Percentiles rank a stretch among this genome's conserved stretches.
These are phyloP conservation scores for Chlamydomonas eustigma DNA, from an alignment of 139 green algal species.

Conservation along the genomic window DNA sequence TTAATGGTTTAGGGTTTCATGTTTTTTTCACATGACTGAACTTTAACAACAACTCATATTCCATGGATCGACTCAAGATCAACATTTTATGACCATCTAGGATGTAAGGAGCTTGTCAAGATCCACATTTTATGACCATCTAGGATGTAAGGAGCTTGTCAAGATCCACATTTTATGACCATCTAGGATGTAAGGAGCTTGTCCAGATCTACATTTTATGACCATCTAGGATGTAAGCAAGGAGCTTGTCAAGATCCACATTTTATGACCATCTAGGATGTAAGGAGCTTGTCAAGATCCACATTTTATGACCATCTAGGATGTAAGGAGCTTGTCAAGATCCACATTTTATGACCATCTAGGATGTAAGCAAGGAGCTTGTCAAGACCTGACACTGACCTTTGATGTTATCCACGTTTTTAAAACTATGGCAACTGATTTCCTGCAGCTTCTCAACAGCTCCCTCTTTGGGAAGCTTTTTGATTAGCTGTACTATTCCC, in stretches of 20 bases:
- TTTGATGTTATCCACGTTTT: constrained; percentile 38
- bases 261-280: too few relatives aligned
- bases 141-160: too few relatives aligned
- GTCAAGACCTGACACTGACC: constrained; percentile 45
- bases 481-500: constrained; percentile 29
- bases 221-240: too few relatives aligned
- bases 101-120: background rate
- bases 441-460: constrained; percentile 35
- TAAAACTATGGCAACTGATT: constrained; percentile 23
- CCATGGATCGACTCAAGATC: too few relatives aligned
- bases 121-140: too few relatives aligned
- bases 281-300: background rate
- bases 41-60: too few relatives aligned
- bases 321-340: background rate
- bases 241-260: too few relatives aligned
- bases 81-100: background rate
- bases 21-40: too few relatives aligned
- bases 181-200: too few relatives aligned
- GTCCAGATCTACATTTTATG: too few relatives aligned
- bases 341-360: background rate
- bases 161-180: too few relatives aligned
- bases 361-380: background rate
- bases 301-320: background rate
- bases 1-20: too few relatives aligned
- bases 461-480: constrained; percentile 17